Evolutionary conservation across 495 filamentous ascomycete genomes (phyloP).

Genomic region (Aspergillus nanangensis): DNA sequence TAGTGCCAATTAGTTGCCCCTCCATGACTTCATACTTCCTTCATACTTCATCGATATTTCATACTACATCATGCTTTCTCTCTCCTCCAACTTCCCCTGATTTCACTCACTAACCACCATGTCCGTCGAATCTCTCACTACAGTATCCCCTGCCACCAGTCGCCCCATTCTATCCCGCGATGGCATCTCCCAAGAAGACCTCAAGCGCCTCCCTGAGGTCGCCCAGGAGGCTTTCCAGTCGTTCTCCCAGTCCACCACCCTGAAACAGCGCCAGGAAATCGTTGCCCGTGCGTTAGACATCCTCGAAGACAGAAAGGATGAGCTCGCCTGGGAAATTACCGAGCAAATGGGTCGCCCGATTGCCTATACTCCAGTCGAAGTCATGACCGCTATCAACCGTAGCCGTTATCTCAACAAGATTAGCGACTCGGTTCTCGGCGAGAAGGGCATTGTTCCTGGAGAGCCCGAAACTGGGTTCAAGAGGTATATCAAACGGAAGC

Average conservation of each 20-base stretch:
- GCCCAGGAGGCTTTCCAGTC: constrained; percentile 68
- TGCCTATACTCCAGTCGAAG: constrained; percentile 73
- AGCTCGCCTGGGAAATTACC: constrained; percentile 75
- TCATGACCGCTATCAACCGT: constrained; percentile 74
- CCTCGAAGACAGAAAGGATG: constrained; percentile 66
- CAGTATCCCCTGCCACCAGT: constrained; percentile 84
- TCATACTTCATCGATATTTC: not conserved
- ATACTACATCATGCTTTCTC: not conserved
- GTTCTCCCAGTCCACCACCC: constrained; percentile 58
- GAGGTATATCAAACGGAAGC: constrained; percentile 79
- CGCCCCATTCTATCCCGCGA: constrained; percentile 69
- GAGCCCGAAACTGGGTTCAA: constrained; percentile 83
- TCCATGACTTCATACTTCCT: too few relatives aligned
- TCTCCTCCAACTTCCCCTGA: constrained; percentile 8
- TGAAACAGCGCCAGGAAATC: constrained; percentile 68
- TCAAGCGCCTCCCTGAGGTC: constrained; percentile 58
- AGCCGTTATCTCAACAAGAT: constrained; percentile 79
- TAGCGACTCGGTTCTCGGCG: constrained; percentile 58
- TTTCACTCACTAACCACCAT: constrained; percentile 32
- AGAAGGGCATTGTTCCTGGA: constrained; percentile 54
- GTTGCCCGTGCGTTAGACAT: constrained; percentile 69
- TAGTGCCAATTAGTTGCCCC: too few relatives aligned
- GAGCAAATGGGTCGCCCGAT: constrained; percentile 95
- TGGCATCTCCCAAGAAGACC: constrained; percentile 61
- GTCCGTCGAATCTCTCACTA: constrained; percentile 77